Conservation (phyloP, 352 stramenopile genomes). For the Phytophthora cajani region DNA sequence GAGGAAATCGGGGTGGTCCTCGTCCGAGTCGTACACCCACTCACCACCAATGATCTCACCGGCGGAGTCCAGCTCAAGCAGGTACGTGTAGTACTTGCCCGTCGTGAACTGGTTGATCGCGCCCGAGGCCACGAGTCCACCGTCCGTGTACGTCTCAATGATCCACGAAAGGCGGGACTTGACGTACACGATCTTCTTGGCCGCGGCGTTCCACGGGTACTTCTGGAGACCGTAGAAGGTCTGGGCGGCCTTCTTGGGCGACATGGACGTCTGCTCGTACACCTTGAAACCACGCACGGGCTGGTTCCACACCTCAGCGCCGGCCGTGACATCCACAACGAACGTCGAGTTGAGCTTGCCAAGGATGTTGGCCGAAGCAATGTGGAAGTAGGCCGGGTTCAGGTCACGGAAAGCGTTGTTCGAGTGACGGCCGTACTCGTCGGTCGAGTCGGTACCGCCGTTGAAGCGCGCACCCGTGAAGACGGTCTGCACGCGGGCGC, state of each 20-base stretch:
- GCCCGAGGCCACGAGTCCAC: conserved; percentile 32
- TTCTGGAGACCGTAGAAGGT: conserved; percentile 42
- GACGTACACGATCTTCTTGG: conserved; percentile 50
- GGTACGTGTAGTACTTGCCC: conserved; percentile 43
- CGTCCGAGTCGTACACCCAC: conserved; percentile 40
- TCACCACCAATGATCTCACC: conserved; percentile 48
- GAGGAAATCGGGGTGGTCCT: conserved; percentile 40
- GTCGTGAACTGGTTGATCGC: conserved; percentile 31
- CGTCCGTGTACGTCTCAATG: conserved; percentile 42
- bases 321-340: conserved; percentile 45
- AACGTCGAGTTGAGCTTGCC: conserved; percentile 48
- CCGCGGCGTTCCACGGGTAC: conserved; percentile 59
- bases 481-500: conserved; percentile 30
- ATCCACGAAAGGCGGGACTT: conserved; percentile 54
- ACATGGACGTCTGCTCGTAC: conserved; percentile 44
- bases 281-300: conserved; percentile 55
- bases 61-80: conserved; percentile 42
- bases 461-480: conserved; percentile 53
- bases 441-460: conserved; percentile 19
- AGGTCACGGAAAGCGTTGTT: conserved; percentile 50
- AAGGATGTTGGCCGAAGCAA: conserved; percentile 52
- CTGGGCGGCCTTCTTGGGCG: conserved; percentile 35
- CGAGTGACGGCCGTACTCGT: conserved; percentile 53
- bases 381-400: conserved; percentile 55
- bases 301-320: conserved; percentile 63